Percentiles rank a stretch among this genome's conserved stretches.
Conservation (phyloP, 169 alveolate species). For the Plasmodium cynomolgi region DNA sequence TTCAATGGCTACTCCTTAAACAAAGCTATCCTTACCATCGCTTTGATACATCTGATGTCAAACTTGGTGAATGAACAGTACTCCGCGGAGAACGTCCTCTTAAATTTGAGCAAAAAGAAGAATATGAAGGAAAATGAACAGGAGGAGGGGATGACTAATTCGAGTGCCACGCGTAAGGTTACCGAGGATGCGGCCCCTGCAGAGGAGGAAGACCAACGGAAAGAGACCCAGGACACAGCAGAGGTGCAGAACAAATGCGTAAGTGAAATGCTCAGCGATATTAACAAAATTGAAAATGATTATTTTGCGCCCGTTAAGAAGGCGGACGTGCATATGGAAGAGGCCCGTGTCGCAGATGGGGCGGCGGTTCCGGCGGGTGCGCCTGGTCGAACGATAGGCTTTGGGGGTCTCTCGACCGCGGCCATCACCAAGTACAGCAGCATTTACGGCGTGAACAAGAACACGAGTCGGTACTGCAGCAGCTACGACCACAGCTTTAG, state of each 20-base stretch:
- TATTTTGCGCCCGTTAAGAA: neutral
- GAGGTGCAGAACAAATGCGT: neutral
- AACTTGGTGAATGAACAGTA: slow-evolving; percentile 65
- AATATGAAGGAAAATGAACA: slow-evolving; percentile 31
- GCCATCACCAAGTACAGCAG: neutral
- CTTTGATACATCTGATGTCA: slow-evolving; percentile 76
- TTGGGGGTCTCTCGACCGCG: neutral
- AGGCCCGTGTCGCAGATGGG: neutral
- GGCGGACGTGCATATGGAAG: slow-evolving; percentile 1
- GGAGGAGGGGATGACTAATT: slow-evolving; percentile 42
- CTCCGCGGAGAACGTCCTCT: slow-evolving; percentile 65
- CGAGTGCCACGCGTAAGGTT: slow-evolving; percentile 5
- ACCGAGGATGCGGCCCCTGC: slow-evolving; percentile 40
- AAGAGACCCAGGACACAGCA: neutral
- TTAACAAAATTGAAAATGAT: slow-evolving; percentile 28
- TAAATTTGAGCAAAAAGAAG: slow-evolving; percentile 76
- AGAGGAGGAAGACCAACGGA: slow-evolving; percentile 9
- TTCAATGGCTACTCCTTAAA: slow-evolving; percentile 80
- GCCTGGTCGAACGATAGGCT: neutral
- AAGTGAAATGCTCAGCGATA: neutral
- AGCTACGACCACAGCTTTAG: neutral
- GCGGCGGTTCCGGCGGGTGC: neutral
- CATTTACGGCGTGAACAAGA: neutral
- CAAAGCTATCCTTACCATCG: slow-evolving; percentile 76
- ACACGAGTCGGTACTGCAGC: neutral